Evolutionary conservation across 2,329 filamentous ascomycete genomes (phyloP).

Genomic region (Metarhizium rileyi): DNA sequence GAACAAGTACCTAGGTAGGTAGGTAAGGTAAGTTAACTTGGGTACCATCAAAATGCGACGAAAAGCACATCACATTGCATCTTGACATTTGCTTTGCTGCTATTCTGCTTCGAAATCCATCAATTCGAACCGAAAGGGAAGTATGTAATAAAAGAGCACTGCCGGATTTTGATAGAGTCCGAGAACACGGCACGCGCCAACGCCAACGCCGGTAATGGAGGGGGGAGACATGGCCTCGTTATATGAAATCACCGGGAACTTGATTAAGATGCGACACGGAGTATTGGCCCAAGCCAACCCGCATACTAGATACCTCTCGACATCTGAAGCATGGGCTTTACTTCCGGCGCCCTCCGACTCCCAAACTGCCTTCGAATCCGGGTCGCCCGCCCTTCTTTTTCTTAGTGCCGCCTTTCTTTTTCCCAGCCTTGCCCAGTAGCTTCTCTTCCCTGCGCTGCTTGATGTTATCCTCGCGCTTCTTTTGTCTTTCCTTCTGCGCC

Average conservation of each 20-base stretch:
- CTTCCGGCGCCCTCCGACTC: slow-evolving; percentile 41
- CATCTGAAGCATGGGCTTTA: slow-evolving; percentile 13
- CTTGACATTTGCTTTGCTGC: neutral
- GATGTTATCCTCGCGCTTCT: slow-evolving; percentile 74
- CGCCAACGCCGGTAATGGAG: slow-evolving; percentile 5
- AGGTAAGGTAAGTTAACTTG: too few relatives aligned
- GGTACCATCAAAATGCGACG: neutral
- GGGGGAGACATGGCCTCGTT: neutral
- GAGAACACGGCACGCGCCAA: neutral
- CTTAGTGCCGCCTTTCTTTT: slow-evolving; percentile 42
- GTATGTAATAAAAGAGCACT: neutral
- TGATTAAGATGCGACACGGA: neutral
- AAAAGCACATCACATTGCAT: neutral
- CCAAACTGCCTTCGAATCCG: slow-evolving; percentile 62
- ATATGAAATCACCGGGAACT: neutral
- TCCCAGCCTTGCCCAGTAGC: slow-evolving; percentile 44
- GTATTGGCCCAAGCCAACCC: neutral
- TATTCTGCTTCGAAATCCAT: neutral
- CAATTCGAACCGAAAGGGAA: neutral
- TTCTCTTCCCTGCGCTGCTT: slow-evolving; percentile 67
- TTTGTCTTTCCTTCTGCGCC: slow-evolving; percentile 67
- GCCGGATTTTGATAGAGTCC: neutral
- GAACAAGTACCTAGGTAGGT: too few relatives aligned
- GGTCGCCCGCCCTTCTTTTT: slow-evolving; percentile 45
- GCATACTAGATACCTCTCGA: neutral